A percentile compares a stretch with the other conserved stretches of the same genome.
These are phyloP conservation scores for Scleroderma bovista DNA, from an alignment of 768 basidiomycete species.

Conservation along the genomic window DNA sequence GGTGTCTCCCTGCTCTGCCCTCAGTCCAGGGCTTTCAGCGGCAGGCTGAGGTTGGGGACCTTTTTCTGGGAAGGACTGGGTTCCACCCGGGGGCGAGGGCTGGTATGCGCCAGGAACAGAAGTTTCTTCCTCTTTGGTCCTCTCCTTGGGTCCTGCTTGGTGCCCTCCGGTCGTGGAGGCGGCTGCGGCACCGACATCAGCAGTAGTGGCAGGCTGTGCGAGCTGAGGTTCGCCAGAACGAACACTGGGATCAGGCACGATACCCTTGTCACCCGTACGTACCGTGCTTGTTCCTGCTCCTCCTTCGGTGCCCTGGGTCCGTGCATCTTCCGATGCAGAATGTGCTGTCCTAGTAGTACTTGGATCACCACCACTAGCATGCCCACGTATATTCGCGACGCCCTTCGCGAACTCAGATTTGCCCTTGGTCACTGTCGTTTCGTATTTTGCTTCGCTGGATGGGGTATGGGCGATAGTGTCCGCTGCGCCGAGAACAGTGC, in stretches of 20 bases:
- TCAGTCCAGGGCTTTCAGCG: too few relatives aligned
- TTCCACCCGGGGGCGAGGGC: neutral
- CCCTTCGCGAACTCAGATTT: conserved; percentile 38
- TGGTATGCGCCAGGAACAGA: neutral
- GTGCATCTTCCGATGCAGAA: neutral
- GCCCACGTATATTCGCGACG: conserved; percentile 19
- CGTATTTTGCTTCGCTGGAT: conserved; percentile 25
- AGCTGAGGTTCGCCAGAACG: too few relatives aligned
- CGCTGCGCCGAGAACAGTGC: conserved; percentile 35
- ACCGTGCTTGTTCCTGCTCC: neutral
- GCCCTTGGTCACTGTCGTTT: conserved; percentile 34
- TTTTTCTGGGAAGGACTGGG: neutral
- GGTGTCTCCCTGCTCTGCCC: too few relatives aligned
- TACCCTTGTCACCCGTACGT: neutral
- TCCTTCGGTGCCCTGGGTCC: neutral
- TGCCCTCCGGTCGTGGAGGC: neutral
- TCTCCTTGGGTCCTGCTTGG: neutral
- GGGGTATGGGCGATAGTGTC: conserved; percentile 28
- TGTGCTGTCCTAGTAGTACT: neutral
- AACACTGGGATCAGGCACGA: neutral
- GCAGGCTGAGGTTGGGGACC: neutral
- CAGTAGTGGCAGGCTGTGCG: neutral
- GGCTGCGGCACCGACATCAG: neutral
- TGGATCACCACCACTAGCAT: neutral
- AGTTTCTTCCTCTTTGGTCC: neutral